Evolutionary conservation across 148 eudicot genomes (phyloP).

Genomic region (Rhododendron molle): DNA sequence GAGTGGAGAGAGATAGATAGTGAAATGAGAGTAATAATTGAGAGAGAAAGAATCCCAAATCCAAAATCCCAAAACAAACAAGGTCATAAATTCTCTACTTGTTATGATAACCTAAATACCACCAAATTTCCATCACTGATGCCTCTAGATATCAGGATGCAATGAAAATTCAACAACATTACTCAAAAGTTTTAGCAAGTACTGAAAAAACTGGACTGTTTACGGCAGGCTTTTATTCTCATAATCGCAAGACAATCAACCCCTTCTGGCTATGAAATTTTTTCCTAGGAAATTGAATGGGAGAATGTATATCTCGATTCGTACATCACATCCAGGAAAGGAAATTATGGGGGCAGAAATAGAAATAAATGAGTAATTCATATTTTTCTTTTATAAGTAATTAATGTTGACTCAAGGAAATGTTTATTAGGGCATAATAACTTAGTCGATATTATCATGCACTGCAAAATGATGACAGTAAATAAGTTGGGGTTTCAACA

Average conservation of each 20-base stretch:
- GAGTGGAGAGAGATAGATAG: too few relatives aligned
- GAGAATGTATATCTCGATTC: not conserved
- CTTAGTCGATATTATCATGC: not conserved
- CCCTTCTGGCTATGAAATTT: not conserved
- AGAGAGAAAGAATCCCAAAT: too few relatives aligned
- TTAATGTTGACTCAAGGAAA: not conserved
- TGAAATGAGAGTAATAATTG: too few relatives aligned
- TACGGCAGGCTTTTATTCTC: not conserved
- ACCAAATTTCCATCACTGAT: not conserved
- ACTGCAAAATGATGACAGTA: not conserved
- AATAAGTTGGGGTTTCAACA: not conserved
- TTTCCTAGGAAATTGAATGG: not conserved
- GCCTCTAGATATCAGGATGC: not conserved
- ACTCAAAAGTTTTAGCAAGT: not conserved
- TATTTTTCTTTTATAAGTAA: not conserved
- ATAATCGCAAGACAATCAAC: not conserved
- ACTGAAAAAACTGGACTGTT: not conserved
- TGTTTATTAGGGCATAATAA: not conserved
- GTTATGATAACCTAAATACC: not conserved
- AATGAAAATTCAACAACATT: not conserved
- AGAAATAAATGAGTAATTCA: not conserved
- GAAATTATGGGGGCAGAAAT: not conserved
- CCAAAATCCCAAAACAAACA: too few relatives aligned
- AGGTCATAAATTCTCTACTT: not conserved
- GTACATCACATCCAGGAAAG: not conserved